Evolutionary conservation across 2,329 filamentous ascomycete species (phyloP).

Genomic region (Lachnellula suecica): DNA sequence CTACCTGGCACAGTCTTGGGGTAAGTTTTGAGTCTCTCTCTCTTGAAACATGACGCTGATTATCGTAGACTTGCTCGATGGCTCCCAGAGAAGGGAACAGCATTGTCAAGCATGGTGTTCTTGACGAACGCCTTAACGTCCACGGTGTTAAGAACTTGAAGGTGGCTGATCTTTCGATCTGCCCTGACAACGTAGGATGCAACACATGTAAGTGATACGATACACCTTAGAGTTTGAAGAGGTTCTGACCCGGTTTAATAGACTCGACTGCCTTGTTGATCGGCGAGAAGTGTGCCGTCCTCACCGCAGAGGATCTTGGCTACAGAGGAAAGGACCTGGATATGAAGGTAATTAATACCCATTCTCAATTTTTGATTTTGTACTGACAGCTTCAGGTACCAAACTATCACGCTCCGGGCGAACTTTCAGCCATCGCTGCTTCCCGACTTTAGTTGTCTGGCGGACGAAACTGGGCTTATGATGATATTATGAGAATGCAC

Average conservation of each 20-base stretch:
- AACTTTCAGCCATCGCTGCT: constrained; percentile 28
- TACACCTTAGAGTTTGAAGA: background rate
- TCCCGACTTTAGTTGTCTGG: constrained; percentile 18
- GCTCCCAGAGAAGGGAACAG: constrained; percentile 56
- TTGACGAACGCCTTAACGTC: constrained; percentile 38
- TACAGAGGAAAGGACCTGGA: constrained; percentile 62
- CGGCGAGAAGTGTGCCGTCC: constrained; percentile 40
- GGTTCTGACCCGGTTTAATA: constrained; percentile 49
- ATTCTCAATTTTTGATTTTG: background rate
- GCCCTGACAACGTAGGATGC: constrained; percentile 39
- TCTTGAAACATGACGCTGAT: too few species aligned
- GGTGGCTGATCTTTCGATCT: constrained; percentile 41
- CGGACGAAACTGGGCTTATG: background rate
- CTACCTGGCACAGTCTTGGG: constrained; percentile 36
- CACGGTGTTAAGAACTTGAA: constrained; percentile 41
- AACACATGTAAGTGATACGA: constrained; percentile 38
- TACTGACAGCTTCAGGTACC: constrained; percentile 40
- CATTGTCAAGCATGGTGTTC: constrained; percentile 61
- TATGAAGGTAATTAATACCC: constrained; percentile 59
- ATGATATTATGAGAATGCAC: background rate
- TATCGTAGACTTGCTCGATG: constrained; percentile 47
- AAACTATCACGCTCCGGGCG: constrained; percentile 57
- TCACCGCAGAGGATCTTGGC: constrained; percentile 40
- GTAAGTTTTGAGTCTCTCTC: constrained; percentile 35
- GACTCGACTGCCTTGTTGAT: constrained; percentile 45